These are phyloP conservation scores for Musa beccarii DNA, from an alignment of 176 grass and related monocot genomes.

Conservation along the genomic window DNA sequence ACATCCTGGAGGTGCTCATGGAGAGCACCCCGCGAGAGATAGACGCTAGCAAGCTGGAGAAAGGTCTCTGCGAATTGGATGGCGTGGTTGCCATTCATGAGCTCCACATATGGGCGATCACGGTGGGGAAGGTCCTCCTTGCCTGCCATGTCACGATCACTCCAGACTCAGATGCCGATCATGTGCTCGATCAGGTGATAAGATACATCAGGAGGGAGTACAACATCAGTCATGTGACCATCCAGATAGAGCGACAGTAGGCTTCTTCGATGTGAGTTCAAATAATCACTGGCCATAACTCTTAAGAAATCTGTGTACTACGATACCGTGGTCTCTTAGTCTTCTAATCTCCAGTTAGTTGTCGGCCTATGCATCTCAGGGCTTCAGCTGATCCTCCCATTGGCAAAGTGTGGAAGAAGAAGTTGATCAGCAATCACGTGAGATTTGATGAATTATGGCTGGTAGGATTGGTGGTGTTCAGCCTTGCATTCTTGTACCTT, in stretches of 20 bases:
- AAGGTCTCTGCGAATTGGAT: constrained; percentile 3
- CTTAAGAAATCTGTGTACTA: no score
- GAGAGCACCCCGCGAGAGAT: constrained; percentile 12
- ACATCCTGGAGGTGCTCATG: constrained; percentile 15
- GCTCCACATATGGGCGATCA: constrained; percentile 17
- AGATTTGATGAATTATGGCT: no score
- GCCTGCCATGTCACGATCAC: constrained; percentile 18
- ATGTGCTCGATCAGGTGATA: background rate
- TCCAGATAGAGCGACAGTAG: constrained; percentile 12
- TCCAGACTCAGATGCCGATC: constrained; percentile 7
- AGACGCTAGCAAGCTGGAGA: constrained; percentile 7
- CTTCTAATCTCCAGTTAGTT: no score
- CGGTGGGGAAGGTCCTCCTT: constrained; percentile 6
- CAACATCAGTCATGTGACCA: constrained; percentile 18
- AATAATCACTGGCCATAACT: no score
- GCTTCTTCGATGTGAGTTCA: no score
- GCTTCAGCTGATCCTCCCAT: no score
- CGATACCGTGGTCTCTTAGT: no score
- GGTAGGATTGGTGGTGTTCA: no score
- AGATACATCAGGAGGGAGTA: constrained; percentile 15
- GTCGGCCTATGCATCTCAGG: no score
- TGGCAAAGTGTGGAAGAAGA: no score
- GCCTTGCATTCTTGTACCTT: no score
- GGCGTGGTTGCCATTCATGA: constrained; percentile 13
- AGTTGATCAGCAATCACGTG: no score